These are phyloP conservation scores for Penicillium fimorum DNA, from an alignment of 495 filamentous ascomycete genomes.

Conservation along the genomic window DNA sequence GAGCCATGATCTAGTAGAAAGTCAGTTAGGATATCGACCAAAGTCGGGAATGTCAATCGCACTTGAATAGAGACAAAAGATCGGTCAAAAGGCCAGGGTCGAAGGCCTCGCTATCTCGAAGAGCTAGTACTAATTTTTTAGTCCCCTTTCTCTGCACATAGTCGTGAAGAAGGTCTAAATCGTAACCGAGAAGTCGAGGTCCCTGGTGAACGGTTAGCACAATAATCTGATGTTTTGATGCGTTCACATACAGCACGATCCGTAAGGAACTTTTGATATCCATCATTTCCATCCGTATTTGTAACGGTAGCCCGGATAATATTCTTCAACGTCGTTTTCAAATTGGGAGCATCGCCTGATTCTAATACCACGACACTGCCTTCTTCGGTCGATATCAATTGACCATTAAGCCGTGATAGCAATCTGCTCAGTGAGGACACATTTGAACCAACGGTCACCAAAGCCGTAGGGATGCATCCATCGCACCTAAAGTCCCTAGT, in stretches of 20 bases:
- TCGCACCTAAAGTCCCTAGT: constrained; percentile 34
- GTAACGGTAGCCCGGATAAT: constrained; percentile 70
- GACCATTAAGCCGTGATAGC: constrained; percentile 61
- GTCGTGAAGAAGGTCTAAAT: constrained; percentile 75
- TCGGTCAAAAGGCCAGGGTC: constrained; percentile 76
- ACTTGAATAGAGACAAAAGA: constrained; percentile 76
- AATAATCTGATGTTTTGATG: neutral
- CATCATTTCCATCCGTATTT: constrained; percentile 50
- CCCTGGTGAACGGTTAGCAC: constrained; percentile 45
- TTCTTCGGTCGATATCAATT: constrained; percentile 46
- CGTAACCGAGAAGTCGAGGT: constrained; percentile 80
- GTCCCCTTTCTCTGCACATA: constrained; percentile 56
- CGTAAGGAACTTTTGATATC: constrained; percentile 44
- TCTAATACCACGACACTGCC: constrained; percentile 66
- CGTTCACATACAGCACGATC: constrained; percentile 51
- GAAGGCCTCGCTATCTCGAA: constrained; percentile 93
- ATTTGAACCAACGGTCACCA: constrained; percentile 85
- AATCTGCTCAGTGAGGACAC: constrained; percentile 73
- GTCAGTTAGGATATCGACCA: constrained; percentile 14
- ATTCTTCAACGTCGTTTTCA: constrained; percentile 80
- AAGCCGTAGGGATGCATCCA: constrained; percentile 68
- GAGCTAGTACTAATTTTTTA: constrained; percentile 67
- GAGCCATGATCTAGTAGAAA: constrained; percentile 67
- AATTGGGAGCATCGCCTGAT: constrained; percentile 74
- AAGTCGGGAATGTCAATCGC: constrained; percentile 17